Evolutionary conservation across 306 rosid species (phyloP).

Genomic region (Calophaca sinica): DNA sequence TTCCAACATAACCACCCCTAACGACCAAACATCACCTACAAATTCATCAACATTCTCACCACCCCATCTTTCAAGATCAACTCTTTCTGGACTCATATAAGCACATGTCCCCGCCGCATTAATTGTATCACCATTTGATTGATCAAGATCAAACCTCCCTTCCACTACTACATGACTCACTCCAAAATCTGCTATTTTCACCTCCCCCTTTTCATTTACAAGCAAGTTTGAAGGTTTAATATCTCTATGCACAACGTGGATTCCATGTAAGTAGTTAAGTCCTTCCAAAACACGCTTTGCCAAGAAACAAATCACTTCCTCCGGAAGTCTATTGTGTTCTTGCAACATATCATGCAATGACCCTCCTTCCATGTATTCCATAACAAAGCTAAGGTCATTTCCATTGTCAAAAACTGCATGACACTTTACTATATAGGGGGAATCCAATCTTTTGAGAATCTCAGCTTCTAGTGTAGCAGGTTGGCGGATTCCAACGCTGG

Average conservation of each 20-base stretch:
- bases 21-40: constrained; percentile 73
- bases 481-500: constrained; percentile 31
- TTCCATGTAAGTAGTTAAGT: constrained; percentile 58
- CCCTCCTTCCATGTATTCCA: constrained; percentile 77
- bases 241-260: constrained; percentile 74
- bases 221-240: constrained; percentile 76
- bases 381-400: constrained; percentile 50
- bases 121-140: background rate
- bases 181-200: constrained; percentile 84
- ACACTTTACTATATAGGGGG: constrained; percentile 60
- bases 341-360: constrained; percentile 61
- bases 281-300: constrained; percentile 62
- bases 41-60: constrained; percentile 57
- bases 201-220: constrained; percentile 57
- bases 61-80: constrained; percentile 68
- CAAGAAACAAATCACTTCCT: constrained; percentile 52
- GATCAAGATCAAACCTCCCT: constrained; percentile 2
- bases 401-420: constrained; percentile 57
- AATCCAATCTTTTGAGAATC: constrained; percentile 65
- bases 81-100: constrained; percentile 78
- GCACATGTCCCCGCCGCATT: constrained; percentile 63
- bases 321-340: constrained; percentile 49
- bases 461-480: constrained; percentile 61
- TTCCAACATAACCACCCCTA: constrained; percentile 69
- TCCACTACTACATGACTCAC: constrained; percentile 53